phyloP scores from a whole-genome alignment of 202 grass and related monocot species.

The Dendrocalamus latiflorus region DNA sequence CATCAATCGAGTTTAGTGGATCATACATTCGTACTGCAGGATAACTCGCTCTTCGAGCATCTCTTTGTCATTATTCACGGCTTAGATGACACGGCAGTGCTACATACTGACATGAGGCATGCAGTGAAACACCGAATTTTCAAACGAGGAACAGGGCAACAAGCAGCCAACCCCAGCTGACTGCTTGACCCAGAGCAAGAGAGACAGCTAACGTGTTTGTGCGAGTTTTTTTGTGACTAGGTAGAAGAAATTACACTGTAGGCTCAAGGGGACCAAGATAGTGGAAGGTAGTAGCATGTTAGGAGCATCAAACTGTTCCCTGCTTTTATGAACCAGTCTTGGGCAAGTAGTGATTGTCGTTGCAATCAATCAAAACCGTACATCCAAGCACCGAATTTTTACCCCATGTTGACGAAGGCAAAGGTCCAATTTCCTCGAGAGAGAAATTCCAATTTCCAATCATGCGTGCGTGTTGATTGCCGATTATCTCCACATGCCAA shows the following conservation, averaged over 20 bases:
- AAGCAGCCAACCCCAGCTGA: constrained; percentile 5
- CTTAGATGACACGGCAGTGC: not conserved
- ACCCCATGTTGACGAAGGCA: not conserved
- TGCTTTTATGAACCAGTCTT: constrained; percentile 1
- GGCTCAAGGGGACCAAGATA: constrained; percentile 11
- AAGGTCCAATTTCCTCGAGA: not conserved
- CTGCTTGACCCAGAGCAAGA: constrained; percentile 3
- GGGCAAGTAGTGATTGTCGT: not conserved
- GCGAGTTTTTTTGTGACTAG: not conserved
- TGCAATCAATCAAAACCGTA: not conserved
- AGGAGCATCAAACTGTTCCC: constrained; percentile 31
- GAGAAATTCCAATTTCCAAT: too few relatives aligned
- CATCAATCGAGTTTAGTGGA: not conserved
- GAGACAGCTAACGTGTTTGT: not conserved
- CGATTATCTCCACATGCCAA: not conserved
- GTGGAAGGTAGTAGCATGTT: not conserved
- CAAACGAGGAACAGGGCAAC: not conserved
- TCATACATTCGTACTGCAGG: too few relatives aligned
- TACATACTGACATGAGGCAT: not conserved
- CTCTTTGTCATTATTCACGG: not conserved
- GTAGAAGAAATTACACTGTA: constrained; percentile 28
- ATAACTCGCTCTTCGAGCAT: not conserved
- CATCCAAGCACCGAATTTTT: not conserved
- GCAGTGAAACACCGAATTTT: not conserved
- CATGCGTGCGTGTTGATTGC: too few relatives aligned